Evolutionary conservation across 78 protist species (phyloP), one percentile per base, ranked within the genome.

Genomic region (Polysphondylium violaceum): DNA sequence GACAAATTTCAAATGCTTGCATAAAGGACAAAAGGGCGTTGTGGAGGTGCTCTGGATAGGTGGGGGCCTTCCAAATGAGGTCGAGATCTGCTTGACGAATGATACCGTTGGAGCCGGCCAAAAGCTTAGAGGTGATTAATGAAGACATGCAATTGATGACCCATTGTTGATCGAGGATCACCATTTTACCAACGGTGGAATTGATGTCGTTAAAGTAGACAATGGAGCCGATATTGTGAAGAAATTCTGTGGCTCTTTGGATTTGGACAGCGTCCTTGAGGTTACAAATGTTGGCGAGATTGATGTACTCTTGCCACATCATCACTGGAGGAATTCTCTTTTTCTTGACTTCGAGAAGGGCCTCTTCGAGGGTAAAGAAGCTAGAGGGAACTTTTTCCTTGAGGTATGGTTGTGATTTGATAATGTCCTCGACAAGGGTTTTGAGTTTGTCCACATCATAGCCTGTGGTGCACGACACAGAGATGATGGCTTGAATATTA

Each of bases 1-100:
- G 87, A n/a, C 79, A 71, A 33, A 92, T 71, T 31, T 79, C 95
- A 68, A 92, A 92, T 23, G 79, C 81, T 33, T 92, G 93, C 86
- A 92, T 75, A 19, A 92, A 63, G 33, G 86, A 53, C 21, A 92
- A 21, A n/a, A 92, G 21, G 7, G 87, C 58, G 14, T 33, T n/a
- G 56, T 83, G 81, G 27, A 92, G 40, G 25, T 77, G 76, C 12
- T 74, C 89, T 2, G 95, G 95, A 56, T 78, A 92, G 21, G 63
- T 47, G 12, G 95, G 95, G 5, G 88, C 61, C 35, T 76, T 74
- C 95, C 95, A 92, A 44, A 92, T 86, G 43, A 31, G 17, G 25
- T 38, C 76, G 35, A 92, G 64, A 47, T 77, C 86, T 2, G 50
- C 12, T 33, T 61, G 59, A 19, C 74, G 23, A 17, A 92, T 44